These are phyloP conservation scores for Pythium oligandrum DNA, from an alignment of 352 stramenopile species.

Conservation along the genomic window DNA sequence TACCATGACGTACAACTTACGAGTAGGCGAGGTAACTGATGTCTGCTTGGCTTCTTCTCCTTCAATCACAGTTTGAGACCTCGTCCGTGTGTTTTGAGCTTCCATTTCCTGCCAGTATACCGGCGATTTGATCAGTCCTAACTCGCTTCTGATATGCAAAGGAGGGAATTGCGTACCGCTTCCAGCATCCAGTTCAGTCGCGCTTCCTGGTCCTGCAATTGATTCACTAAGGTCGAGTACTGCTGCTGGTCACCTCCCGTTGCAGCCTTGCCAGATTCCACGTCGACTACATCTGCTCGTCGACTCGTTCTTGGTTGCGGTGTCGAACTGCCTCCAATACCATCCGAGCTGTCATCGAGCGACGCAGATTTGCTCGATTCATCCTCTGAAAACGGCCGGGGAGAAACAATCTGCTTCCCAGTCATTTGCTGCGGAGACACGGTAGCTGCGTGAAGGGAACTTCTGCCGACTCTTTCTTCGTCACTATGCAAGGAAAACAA, in stretches of 20 bases:
- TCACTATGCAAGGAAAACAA: no score
- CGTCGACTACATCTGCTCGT: constrained; percentile 3
- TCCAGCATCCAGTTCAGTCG: constrained; percentile 71
- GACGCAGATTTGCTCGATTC: constrained; percentile 4
- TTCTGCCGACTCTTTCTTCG: no score
- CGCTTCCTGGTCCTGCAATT: constrained; percentile 54
- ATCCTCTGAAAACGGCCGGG: constrained; percentile 15
- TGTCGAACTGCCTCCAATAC: not conserved
- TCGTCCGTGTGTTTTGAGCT: constrained; percentile 42
- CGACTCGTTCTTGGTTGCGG: not conserved
- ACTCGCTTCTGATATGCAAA: not conserved
- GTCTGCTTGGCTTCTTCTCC: not conserved
- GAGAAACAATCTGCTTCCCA: constrained; percentile 13
- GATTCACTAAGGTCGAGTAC: constrained; percentile 30
- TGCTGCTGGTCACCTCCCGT: constrained; percentile 6
- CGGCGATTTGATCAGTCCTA: no score
- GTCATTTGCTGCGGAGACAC: constrained; percentile 9
- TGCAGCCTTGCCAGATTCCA: no score
- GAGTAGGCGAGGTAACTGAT: no score
- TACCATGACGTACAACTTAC: no score
- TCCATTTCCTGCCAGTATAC: constrained; percentile 46
- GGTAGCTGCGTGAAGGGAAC: not conserved
- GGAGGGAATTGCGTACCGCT: constrained; percentile 23
- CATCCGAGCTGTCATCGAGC: no score
- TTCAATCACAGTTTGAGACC: not conserved